These are phyloP conservation scores for Phoma herbarum DNA, from an alignment of 2,329 filamentous ascomycete species.

Conservation along the genomic window DNA sequence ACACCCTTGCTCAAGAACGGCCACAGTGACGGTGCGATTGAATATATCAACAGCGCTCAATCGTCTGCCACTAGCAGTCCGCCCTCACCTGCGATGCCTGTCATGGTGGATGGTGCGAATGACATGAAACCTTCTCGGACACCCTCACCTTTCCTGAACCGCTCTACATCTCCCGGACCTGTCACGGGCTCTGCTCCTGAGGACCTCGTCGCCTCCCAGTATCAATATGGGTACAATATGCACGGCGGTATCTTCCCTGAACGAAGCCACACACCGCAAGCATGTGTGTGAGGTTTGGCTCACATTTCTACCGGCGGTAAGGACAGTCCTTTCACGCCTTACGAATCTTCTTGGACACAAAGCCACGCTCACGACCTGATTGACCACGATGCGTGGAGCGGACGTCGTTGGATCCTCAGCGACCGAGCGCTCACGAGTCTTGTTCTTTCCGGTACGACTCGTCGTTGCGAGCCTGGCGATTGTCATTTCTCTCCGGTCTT, in stretches of 20 bases:
- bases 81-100: slow-evolving; percentile 45
- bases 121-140: slow-evolving; percentile 43
- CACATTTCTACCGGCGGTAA: slow-evolving; percentile 18
- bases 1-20: slow-evolving; percentile 37
- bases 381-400: slow-evolving; percentile 48
- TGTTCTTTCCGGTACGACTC: slow-evolving; percentile 41
- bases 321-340: slow-evolving; percentile 25
- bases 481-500: slow-evolving; percentile 29
- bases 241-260: slow-evolving; percentile 57
- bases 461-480: slow-evolving; percentile 38
- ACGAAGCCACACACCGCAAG: slow-evolving; percentile 55
- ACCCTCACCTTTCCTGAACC: slow-evolving; percentile 48
- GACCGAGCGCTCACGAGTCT: slow-evolving; percentile 48
- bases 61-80: slow-evolving; percentile 51
- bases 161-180: slow-evolving; percentile 55
- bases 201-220: slow-evolving; percentile 53
- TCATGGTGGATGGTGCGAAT: slow-evolving; percentile 52
- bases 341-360: slow-evolving; percentile 52
- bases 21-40: slow-evolving; percentile 42
- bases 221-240: slow-evolving; percentile 53
- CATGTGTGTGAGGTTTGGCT: slow-evolving; percentile 42
- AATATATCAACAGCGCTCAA: slow-evolving; percentile 41
- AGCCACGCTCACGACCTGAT: slow-evolving; percentile 45
- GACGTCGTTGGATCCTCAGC: slow-evolving; percentile 34
- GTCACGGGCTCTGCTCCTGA: slow-evolving; percentile 52